Percentiles rank a stretch among this genome's conserved stretches.
phyloP scores from a whole-genome alignment of 1,284 basidiomycete species.

The Leccinum pseudoinsigne region DNA sequence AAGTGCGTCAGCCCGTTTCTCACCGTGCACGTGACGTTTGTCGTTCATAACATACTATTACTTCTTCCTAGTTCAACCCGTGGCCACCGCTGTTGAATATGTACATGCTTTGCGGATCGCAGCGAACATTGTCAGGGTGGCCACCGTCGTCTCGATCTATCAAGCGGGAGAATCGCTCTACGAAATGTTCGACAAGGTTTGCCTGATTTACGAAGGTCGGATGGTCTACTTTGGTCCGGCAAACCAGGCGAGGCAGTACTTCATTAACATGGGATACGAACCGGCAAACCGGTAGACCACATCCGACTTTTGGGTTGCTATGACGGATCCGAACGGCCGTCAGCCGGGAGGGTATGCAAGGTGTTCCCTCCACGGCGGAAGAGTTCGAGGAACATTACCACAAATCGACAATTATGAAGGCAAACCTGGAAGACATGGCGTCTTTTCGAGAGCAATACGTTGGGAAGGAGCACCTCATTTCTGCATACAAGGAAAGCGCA shows the following conservation, averaged over 20 bases:
- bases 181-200: constrained; percentile 68
- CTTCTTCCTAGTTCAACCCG: too few relatives aligned
- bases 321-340: constrained; percentile 65
- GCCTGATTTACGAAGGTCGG: constrained; percentile 67
- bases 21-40: background rate
- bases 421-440: constrained; percentile 38
- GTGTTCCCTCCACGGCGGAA: constrained; percentile 57
- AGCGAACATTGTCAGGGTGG: constrained; percentile 52
- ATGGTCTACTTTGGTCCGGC: constrained; percentile 74
- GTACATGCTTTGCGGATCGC: constrained; percentile 59
- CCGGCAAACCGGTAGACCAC: constrained; percentile 61
- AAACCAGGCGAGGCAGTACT: constrained; percentile 60
- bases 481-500: constrained; percentile 50
- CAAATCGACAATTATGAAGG: constrained; percentile 28
- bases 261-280: constrained; percentile 68
- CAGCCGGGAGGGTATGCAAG: constrained; percentile 44
- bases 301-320: constrained; percentile 63
- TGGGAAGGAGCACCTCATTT: constrained; percentile 36
- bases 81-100: constrained; percentile 49
- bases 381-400: constrained; percentile 54
- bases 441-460: constrained; percentile 37
- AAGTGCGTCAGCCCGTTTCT: constrained; percentile 37
- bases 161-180: constrained; percentile 61
- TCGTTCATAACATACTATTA: background rate
- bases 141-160: constrained; percentile 70